A percentile compares a stretch with the other conserved stretches of the same genome.
Evolutionary conservation across 257 asterid genomes (phyloP).

Genomic region (Fraxinus quadrangulata): DNA sequence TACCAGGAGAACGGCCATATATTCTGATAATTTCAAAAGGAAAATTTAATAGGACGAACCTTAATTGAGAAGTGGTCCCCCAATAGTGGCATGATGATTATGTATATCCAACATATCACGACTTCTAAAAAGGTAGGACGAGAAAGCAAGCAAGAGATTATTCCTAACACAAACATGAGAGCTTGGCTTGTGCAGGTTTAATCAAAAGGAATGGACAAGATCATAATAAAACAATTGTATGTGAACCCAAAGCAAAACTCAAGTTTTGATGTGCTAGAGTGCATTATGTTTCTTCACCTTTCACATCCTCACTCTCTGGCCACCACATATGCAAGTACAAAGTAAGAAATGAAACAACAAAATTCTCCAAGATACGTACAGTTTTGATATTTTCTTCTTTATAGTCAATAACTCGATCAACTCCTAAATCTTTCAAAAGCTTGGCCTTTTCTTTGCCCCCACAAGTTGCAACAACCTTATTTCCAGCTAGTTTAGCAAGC

Average conservation of each 20-base stretch:
- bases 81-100: background rate
- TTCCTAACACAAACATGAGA: background rate
- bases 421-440: conserved; percentile 83
- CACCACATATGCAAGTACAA: background rate
- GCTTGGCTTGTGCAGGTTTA: background rate
- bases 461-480: conserved; percentile 89
- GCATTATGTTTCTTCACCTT: background rate
- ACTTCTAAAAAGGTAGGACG: too few relatives aligned
- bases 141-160: background rate
- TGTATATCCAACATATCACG: background rate
- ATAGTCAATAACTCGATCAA: conserved; percentile 93
- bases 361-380: conserved; percentile 42
- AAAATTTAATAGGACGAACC: background rate
- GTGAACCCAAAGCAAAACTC: conserved; percentile 13
- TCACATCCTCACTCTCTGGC: background rate
- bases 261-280: conserved; percentile 11
- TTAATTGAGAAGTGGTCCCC: background rate
- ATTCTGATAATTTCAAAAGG: background rate
- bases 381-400: conserved; percentile 71
- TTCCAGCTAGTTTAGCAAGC: conserved; percentile 97
- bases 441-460: conserved; percentile 91
- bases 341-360: background rate
- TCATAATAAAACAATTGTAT: background rate
- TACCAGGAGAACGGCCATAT: background rate
- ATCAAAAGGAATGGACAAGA: background rate